Evolutionary conservation across 2,329 filamentous ascomycete genomes (phyloP).

Genomic region (Aspergillus sp.): DNA sequence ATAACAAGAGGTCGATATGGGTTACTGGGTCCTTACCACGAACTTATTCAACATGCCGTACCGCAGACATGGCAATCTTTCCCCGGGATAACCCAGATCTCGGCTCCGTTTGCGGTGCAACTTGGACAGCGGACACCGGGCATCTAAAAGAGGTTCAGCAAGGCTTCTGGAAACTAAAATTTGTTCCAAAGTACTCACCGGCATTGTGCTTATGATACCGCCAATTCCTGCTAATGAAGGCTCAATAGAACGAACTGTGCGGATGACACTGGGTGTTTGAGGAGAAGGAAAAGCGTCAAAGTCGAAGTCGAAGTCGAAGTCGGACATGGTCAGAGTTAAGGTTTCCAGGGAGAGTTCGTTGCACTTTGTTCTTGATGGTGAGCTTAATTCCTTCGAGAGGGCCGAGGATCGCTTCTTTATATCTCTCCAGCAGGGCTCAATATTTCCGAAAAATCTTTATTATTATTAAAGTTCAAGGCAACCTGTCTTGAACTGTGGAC

Average conservation of each 20-base stretch:
- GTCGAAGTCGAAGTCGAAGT: background rate
- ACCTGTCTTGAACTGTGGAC: slow-evolving; percentile 2
- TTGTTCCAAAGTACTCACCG: slow-evolving; percentile 1
- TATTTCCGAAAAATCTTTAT: too few species aligned
- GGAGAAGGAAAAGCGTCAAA: background rate
- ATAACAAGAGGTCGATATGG: background rate
- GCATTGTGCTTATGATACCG: slow-evolving; percentile 4
- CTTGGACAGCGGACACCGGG: slow-evolving; percentile 40
- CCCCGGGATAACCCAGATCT: slow-evolving; percentile 44
- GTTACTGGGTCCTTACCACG: background rate
- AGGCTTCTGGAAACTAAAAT: background rate
- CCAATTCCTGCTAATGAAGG: too few species aligned
- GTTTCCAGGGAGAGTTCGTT: background rate
- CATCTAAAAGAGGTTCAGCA: slow-evolving; percentile 28
- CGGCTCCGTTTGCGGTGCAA: slow-evolving; percentile 30
- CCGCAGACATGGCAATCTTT: slow-evolving; percentile 41
- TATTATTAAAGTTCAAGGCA: background rate
- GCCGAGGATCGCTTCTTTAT: background rate
- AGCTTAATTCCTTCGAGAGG: slow-evolving; percentile 8
- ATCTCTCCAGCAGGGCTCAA: slow-evolving; percentile 1
- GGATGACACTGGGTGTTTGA: background rate
- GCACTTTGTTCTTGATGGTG: slow-evolving; percentile 1
- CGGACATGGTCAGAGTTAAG: background rate
- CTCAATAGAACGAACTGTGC: background rate
- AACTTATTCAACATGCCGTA: slow-evolving; percentile 20